Conservation (phyloP, 257 asterid genomes). For the Capsicum baccatum region DNA sequence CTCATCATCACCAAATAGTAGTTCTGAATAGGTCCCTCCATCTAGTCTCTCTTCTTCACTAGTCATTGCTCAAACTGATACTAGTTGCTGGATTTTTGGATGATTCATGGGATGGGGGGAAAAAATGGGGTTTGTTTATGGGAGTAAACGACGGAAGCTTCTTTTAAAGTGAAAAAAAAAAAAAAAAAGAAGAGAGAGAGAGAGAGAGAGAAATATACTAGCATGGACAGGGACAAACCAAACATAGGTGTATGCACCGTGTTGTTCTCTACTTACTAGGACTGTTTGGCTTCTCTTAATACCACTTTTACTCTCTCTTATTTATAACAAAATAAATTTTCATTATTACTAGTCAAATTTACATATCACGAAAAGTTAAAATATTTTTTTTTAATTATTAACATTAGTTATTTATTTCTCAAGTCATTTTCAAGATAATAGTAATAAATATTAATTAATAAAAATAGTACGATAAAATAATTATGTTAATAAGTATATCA, state of each 20-base stretch:
- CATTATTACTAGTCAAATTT: too few species aligned
- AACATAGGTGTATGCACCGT: conserved; percentile 29
- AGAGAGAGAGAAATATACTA: not conserved
- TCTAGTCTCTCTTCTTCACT: conserved; percentile 50
- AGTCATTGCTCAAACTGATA: conserved; percentile 45
- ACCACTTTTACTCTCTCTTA: too few species aligned
- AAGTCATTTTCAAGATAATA: too few species aligned
- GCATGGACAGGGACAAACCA: conserved; percentile 35
- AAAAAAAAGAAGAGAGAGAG: not conserved
- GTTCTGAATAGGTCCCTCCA: conserved; percentile 67
- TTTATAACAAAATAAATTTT: too few species aligned
- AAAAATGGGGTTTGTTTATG: conserved; percentile 21
- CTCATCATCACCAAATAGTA: conserved; percentile 53
- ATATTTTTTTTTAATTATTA: too few species aligned
- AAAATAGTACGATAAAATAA: too few species aligned
- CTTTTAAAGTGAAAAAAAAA: conserved; percentile 8
- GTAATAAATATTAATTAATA: too few species aligned
- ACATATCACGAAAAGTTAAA: too few species aligned
- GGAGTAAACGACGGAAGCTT: conserved; percentile 54
- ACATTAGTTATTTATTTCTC: too few species aligned
- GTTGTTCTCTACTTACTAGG: conserved; percentile 34
- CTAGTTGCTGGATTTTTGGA: not conserved
- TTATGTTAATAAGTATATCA: too few species aligned
- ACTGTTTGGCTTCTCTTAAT: conserved; percentile 16
- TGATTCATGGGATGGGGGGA: not conserved